Evolutionary conservation across 495 filamentous ascomycete species (phyloP).

Genomic region (Collariella sp.): DNA sequence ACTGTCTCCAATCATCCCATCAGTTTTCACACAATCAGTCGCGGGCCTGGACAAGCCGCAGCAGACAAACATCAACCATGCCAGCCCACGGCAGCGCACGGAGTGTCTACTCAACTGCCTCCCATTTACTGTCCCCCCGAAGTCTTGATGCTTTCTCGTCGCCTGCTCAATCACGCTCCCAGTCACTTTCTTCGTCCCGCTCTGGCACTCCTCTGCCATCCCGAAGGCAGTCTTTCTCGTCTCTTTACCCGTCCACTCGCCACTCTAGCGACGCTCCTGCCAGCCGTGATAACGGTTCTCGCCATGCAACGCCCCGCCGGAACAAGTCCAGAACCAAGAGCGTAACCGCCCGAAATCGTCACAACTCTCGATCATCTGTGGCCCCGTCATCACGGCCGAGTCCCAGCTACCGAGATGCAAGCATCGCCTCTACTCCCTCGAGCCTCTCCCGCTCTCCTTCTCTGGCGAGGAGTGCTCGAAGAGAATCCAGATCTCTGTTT

Average conservation of each 20-base stretch:
- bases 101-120: conserved; percentile 19
- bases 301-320: background rate
- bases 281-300: background rate
- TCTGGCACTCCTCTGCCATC: background rate
- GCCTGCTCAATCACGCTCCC: background rate
- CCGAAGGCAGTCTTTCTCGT: background rate
- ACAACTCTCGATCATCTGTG: background rate
- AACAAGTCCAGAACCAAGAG: background rate
- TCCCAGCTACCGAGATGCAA: background rate
- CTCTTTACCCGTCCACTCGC: conserved; percentile 6
- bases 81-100: conserved; percentile 11
- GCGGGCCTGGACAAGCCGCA: background rate
- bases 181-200: background rate
- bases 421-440: background rate
- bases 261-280: background rate
- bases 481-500: background rate
- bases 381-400: background rate
- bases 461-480: background rate
- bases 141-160: conserved; percentile 3
- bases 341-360: background rate
- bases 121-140: conserved; percentile 19
- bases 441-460: background rate
- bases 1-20: background rate
- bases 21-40: background rate
- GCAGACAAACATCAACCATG: conserved; percentile 1